These are phyloP conservation scores for Malus hybrid DNA, from an alignment of 331 rosid genomes.

Conservation along the genomic window DNA sequence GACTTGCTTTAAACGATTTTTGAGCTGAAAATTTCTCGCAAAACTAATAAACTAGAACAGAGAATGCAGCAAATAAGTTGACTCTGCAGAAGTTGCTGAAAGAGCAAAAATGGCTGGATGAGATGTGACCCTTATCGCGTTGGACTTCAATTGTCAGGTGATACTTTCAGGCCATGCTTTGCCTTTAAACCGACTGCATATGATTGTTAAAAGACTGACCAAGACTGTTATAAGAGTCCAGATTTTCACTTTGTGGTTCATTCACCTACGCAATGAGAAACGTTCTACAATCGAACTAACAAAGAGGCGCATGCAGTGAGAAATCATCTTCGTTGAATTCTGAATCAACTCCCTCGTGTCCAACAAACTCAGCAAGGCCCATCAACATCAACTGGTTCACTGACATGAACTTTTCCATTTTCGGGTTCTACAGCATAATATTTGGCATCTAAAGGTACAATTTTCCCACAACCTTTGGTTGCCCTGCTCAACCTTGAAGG, in stretches of 20 bases:
- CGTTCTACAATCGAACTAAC: not conserved
- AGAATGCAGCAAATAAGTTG: no score
- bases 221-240: not conserved
- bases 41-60: no score
- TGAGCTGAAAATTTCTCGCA: no score
- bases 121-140: no score
- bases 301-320: constrained; percentile 15
- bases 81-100: no score
- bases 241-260: not conserved
- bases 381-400: constrained; percentile 9
- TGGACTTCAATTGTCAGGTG: no score
- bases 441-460: not conserved
- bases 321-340: constrained; percentile 22
- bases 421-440: not conserved
- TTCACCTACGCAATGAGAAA: not conserved
- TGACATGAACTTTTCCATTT: not conserved
- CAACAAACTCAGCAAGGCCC: constrained; percentile 52
- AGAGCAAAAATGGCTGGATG: no score
- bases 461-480: constrained; percentile 1
- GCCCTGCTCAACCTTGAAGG: constrained; percentile 22
- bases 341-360: constrained; percentile 40
- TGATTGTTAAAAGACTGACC: not conserved
- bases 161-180: no score
- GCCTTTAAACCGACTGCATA: no score
- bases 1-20: no score